Conservation (phyloP, 495 filamentous ascomycete genomes). For the Trichocladium uniseriatum region DNA sequence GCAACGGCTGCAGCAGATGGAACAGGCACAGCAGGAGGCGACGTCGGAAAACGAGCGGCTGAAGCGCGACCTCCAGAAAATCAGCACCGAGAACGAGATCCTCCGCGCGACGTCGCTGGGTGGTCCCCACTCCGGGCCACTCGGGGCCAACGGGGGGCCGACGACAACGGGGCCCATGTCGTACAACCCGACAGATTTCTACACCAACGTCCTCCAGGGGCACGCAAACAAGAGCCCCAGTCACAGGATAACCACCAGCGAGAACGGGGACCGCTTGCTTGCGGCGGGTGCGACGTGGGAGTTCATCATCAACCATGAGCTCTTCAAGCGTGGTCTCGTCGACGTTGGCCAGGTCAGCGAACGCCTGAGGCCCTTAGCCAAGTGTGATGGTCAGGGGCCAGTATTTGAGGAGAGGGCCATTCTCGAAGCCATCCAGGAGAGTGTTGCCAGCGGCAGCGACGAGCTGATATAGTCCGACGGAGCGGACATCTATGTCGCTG, state of each 20-base stretch:
- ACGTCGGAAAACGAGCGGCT: slow-evolving; percentile 69
- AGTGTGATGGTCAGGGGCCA: slow-evolving; percentile 84
- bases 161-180: slow-evolving; percentile 57
- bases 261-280: slow-evolving; percentile 65
- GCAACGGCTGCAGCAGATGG: slow-evolving; percentile 66
- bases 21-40: slow-evolving; percentile 41
- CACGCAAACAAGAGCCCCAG: slow-evolving; percentile 51
- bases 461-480: slow-evolving; percentile 53
- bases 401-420: slow-evolving; percentile 77
- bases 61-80: slow-evolving; percentile 68
- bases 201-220: slow-evolving; percentile 43
- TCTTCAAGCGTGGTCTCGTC: slow-evolving; percentile 72
- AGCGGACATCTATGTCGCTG: too few species aligned
- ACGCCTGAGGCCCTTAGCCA: slow-evolving; percentile 61
- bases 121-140: slow-evolving; percentile 18
- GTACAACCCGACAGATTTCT: slow-evolving; percentile 67
- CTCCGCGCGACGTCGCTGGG: slow-evolving; percentile 63
- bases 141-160: slow-evolving; percentile 18
- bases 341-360: slow-evolving; percentile 75
- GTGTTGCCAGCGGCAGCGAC: slow-evolving; percentile 61
- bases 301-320: slow-evolving; percentile 70
- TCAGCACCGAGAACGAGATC: slow-evolving; percentile 86
- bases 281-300: slow-evolving; percentile 85
- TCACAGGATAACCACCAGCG: slow-evolving; percentile 60
- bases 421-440: slow-evolving; percentile 64